A percentile compares a stretch with the other conserved stretches of the same genome.
These are phyloP conservation scores for Cardamine occulta DNA, from an alignment of 345 rosid species.

Conservation along the genomic window DNA sequence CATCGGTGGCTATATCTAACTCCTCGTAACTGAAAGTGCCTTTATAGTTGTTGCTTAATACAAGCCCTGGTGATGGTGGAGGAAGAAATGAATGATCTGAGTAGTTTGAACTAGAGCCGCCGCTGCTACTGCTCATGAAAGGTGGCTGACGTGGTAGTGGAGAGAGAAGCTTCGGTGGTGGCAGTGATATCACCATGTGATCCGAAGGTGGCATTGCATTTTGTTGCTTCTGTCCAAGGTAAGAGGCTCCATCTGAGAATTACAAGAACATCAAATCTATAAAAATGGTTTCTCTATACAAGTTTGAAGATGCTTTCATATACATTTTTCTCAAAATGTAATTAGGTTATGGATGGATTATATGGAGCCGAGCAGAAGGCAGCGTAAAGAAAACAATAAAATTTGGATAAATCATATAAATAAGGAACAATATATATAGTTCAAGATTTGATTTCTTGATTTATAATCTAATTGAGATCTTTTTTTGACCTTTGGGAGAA, in stretches of 20 bases:
- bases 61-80: conserved; percentile 62
- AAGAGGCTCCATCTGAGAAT: conserved; percentile 55
- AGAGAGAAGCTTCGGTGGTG: conserved; percentile 48
- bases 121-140: conserved; percentile 64
- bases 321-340: neutral
- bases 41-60: conserved; percentile 58
- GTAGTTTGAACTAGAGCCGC: conserved; percentile 62
- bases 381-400: neutral
- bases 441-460: neutral
- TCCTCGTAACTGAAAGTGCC: conserved; percentile 65
- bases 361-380: too few species aligned
- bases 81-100: conserved; percentile 59
- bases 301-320: neutral
- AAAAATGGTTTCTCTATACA: neutral
- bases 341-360: too few species aligned
- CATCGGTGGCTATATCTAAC: conserved; percentile 59
- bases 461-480: neutral
- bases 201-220: conserved; percentile 55
- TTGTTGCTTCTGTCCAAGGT: conserved; percentile 67
- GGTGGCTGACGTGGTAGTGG: conserved; percentile 48
- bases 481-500: conserved; percentile 25
- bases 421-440: neutral
- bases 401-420: neutral
- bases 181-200: conserved; percentile 39
- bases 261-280: neutral